Base-by-base conservation (phyloP, 2,329 filamentous ascomycete genomes). In the Cytospora paraplurivora region DNA sequence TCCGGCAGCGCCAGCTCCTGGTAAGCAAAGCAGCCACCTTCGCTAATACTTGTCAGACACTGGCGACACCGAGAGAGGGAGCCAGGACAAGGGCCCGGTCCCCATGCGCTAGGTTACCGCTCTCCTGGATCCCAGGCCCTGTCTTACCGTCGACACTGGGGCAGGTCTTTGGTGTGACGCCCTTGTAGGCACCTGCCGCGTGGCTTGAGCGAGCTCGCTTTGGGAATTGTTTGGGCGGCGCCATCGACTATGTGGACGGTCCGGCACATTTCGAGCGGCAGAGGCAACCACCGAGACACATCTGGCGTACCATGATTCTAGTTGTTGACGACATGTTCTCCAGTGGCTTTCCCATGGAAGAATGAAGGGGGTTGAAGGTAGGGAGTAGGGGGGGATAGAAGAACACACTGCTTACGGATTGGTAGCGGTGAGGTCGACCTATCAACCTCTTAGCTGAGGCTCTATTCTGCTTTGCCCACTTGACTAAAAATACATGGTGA, bases 371-470 rank as follows among this genome's bases (percentile, higher is more conserved):
- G n/a, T 17, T 21, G 47, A 52, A 47, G 27, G 62, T 38, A 64
- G 19, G 27, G 56, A 35, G 38, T 27, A 27, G 41, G 37, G 35
- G 56, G 47, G 38, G 35, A 51, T 13, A 38, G 15, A 54, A 55
- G n/a, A 32, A 44, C 38, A 27, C 56, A 41, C 61, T 59, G 61
- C 61, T 63, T 58, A 63, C 62, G 62, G 56, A 19, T 38, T 27
- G 49, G 58, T 51, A 51, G 21, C 27, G 19, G 37, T 63, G 34
- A 49, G 19, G 21, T 15, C 27, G 63, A 32, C 63, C 60, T 65
- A 63, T 63, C 61, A 60, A 52, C 60, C 55, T 53, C 61, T 55
- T 38, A 63, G 60, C 64, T 63, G 64, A 66, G 60, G 61, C 53
- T 66, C 64, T 63, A 35, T 53, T 51, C 41, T 50, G 57, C n/a